Evolutionary conservation across 495 filamentous ascomycete genomes (phyloP), one percentile per base, ranked within the genome.

Genomic region (Penicillium nucicola): DNA sequence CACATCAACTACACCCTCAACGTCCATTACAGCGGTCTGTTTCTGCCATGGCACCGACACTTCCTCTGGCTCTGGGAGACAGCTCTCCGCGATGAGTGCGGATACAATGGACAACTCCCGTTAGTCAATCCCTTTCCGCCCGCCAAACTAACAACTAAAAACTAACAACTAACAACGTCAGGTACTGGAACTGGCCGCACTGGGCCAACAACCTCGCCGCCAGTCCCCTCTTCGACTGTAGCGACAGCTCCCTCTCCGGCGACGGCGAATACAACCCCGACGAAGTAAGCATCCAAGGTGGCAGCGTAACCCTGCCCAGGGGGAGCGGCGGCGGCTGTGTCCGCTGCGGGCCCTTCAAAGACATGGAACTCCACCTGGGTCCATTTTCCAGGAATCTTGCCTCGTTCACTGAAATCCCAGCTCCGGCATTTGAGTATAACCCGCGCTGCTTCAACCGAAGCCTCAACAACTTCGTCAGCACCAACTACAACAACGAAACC

Each of bases 31-130:
- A 67, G 50, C 37, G 67, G 67, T 4, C 36, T 70, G 49, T 86
- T 89, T 64, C 67, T 87, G 20, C 65, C 79, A 0, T 89, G 84
- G 84, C 85, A 91, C 54, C 75, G 87, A 15, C 83, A 81, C 46
- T 87, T 83, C 55, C 61, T 78, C 19, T 75, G 69, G 46, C 62
- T 74, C 2, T 87, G 77, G 64, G 86, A 89, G 61, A 74, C 75
- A 48, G 81, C 85, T 3, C 70, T 90, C 13, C 70, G 73, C 9
- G 75, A 84, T 4, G 86, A 90, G 57, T 90, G 87, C 56, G 81
- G 81, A 20, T 89, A 87, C 55, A 74, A 50, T 1, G 84, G 82
- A 11, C 67, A 66, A 45, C 76, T 80, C 1, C 65, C 65, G 56
- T 67, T 23, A 37, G 59, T 28, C 28, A 12, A n/a, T n/a, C n/a